Evolutionary conservation across 2,329 filamentous ascomycete genomes (phyloP), one percentile per base, ranked within the genome.

Genomic region (Alternaria conjuncta): DNA sequence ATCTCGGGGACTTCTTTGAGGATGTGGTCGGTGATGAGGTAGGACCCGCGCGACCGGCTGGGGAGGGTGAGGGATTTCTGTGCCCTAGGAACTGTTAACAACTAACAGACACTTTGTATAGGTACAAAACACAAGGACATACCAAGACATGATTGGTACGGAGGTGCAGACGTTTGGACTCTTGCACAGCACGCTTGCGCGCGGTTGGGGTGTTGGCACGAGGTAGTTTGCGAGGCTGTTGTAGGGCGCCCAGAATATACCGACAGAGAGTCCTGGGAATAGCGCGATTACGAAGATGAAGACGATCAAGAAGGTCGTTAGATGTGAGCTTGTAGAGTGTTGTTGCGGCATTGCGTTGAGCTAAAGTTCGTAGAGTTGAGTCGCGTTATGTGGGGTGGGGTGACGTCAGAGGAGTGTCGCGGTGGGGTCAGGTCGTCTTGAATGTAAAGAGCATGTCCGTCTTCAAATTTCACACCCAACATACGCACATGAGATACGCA

Each of bases 41-140:
- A 97, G 57, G 89, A 93, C 78, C 96, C 96, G 64, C 94, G 90
- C 47, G 89, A 88, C 77, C 88, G 87, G 20, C 92, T 78, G 55
- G 93, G 92, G 13, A 98, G 89, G 1, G 89, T 88, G 82, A 98
- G 89, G 55, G 90, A 87, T 80, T 96, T 97, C 82, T 97, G 95
- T 73, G 86, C 88, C 76, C 78, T 77, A 58, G n/a, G 4, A 7
- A 23, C 1, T n/a, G 9, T 53, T 8, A 53, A 12, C 28, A 10
- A 36, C 13, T 1, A 20, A 8, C 5, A 8, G 6, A 21, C 20
- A 21, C 4, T 2, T 53, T 21, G 49, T 15, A 8, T 6, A 49
- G 13, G 13, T 10, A 15, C 4, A 12, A 28, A 57, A 20, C 41
- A 30, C 10, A 1, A 23, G 45, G 8, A 58, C 62, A 10, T 72